Evolutionary conservation across 2,329 filamentous ascomycete genomes (phyloP).

Genomic region (Dryadomyces sulphureus): DNA sequence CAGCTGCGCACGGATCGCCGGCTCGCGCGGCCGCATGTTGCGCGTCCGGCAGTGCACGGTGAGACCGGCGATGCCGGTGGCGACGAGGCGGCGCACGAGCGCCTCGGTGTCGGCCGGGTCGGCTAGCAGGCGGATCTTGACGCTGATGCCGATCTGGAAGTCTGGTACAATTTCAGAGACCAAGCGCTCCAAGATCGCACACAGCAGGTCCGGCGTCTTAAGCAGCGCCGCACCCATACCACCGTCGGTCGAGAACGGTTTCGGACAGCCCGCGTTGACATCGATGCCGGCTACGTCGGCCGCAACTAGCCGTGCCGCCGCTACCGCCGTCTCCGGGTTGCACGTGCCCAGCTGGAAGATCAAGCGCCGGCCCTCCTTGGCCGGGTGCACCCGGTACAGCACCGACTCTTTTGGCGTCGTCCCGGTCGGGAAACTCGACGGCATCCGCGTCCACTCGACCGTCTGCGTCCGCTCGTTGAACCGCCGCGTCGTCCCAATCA

Average conservation of each 20-base stretch:
- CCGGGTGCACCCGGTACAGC: conserved; percentile 74
- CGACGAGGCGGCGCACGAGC: conserved; percentile 63
- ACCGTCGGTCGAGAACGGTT: conserved; percentile 83
- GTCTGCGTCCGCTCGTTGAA: conserved; percentile 64
- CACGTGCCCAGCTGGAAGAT: conserved; percentile 91
- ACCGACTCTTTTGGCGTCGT: conserved; percentile 46
- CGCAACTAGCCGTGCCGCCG: conserved; percentile 72
- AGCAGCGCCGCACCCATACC: conserved; percentile 94
- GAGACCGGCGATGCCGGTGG: conserved; percentile 80
- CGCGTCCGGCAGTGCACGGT: conserved; percentile 94
- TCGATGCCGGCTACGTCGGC: conserved; percentile 86
- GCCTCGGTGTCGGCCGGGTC: conserved; percentile 60
- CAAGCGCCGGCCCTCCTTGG: conserved; percentile 56
- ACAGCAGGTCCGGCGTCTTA: conserved; percentile 68
- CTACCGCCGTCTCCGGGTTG: conserved; percentile 65
- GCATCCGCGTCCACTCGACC: conserved; percentile 69
- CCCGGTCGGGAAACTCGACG: conserved; percentile 52
- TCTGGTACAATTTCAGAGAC: conserved; percentile 63
- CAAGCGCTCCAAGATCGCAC: conserved; percentile 67
- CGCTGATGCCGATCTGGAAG: conserved; percentile 83
- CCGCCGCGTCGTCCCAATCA: conserved; percentile 73
- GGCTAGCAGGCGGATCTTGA: conserved; percentile 85
- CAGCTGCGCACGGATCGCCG: conserved; percentile 73
- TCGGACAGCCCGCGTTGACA: conserved; percentile 95
- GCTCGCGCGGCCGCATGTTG: conserved; percentile 83